These are phyloP conservation scores for Puccinia hordei DNA, from an alignment of 1,284 basidiomycete species.

Conservation along the genomic window DNA sequence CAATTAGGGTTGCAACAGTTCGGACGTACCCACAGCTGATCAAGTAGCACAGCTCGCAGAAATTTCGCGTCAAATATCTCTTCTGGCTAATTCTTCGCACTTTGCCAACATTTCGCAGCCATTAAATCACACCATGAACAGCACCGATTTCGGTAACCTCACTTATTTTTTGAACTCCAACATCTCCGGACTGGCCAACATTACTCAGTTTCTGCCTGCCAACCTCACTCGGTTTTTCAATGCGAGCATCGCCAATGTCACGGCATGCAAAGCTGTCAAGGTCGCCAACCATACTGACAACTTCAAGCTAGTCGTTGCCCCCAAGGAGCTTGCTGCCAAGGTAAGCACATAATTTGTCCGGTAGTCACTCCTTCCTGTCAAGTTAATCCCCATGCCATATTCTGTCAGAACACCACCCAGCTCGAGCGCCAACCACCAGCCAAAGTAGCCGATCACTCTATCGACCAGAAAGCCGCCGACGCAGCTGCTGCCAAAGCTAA, in stretches of 20 bases:
- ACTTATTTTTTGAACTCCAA: background rate
- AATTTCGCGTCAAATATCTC: background rate
- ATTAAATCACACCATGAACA: background rate
- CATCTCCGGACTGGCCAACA: constrained; percentile 1
- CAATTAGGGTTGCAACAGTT: constrained; percentile 24
- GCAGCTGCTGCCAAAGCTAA: constrained; percentile 9
- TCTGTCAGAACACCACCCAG: background rate
- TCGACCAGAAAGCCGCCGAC: background rate
- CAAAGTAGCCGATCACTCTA: background rate
- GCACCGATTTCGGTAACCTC: background rate
- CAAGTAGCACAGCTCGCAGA: background rate
- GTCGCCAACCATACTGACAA: background rate
- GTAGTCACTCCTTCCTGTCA: background rate
- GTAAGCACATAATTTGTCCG: background rate
- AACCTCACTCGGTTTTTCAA: constrained; percentile 23
- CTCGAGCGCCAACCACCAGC: background rate
- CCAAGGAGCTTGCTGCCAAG: background rate
- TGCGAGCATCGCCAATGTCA: background rate
- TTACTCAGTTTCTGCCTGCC: constrained; percentile 5
- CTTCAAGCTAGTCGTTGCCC: background rate
- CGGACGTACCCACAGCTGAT: background rate
- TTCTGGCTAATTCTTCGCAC: background rate
- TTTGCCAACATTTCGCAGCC: constrained; percentile 1
- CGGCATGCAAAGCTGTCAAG: constrained; percentile 11
- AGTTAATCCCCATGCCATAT: background rate